A percentile compares a stretch with the other conserved stretches of the same genome.
These are phyloP conservation scores for Penicillium thymicola DNA, from an alignment of 2,329 filamentous ascomycete genomes.

Conservation along the genomic window DNA sequence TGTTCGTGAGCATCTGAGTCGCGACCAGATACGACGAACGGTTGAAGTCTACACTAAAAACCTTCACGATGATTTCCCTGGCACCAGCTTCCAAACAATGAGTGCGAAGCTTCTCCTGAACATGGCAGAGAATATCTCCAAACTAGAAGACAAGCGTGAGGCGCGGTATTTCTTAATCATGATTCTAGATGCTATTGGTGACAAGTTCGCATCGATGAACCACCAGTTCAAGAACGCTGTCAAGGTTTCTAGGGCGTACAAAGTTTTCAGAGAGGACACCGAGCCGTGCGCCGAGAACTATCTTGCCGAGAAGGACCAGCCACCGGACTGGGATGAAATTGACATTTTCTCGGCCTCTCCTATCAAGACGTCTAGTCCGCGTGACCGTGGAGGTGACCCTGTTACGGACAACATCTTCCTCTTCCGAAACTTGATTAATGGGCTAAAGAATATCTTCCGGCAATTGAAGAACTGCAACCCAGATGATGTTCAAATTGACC, in stretches of 20 bases:
- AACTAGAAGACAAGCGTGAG: conserved; percentile 87
- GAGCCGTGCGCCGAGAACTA: conserved; percentile 72
- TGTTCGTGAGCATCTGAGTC: conserved; percentile 80
- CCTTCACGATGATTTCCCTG: conserved; percentile 90
- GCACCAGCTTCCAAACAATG: conserved; percentile 99
- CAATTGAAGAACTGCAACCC: conserved; percentile 89
- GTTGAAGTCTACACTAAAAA: conserved; percentile 98
- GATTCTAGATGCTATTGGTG: conserved; percentile 95
- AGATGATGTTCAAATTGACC: conserved; percentile 64
- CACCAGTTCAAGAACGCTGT: conserved; percentile 91
- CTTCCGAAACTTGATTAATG: conserved; percentile 94
- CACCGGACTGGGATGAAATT: conserved; percentile 94
- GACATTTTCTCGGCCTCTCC: conserved; percentile 96
- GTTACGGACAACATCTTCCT: conserved; percentile 97
- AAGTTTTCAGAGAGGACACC: conserved; percentile 65
- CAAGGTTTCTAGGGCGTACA: conserved; percentile 86
- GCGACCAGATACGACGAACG: conserved; percentile 90
- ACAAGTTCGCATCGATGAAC: conserved; percentile 99
- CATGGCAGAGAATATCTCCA: conserved; percentile 97
- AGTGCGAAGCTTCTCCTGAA: conserved; percentile 95
- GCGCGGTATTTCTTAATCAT: conserved; percentile 94
- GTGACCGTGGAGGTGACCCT: conserved; percentile 83
- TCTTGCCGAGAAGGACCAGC: conserved; percentile 73
- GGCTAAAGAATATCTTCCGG: conserved; percentile 94
- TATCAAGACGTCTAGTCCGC: conserved; percentile 89